These are phyloP conservation scores for Phylloporus sp. DNA, from an alignment of 768 basidiomycete genomes.

Conservation along the genomic window DNA sequence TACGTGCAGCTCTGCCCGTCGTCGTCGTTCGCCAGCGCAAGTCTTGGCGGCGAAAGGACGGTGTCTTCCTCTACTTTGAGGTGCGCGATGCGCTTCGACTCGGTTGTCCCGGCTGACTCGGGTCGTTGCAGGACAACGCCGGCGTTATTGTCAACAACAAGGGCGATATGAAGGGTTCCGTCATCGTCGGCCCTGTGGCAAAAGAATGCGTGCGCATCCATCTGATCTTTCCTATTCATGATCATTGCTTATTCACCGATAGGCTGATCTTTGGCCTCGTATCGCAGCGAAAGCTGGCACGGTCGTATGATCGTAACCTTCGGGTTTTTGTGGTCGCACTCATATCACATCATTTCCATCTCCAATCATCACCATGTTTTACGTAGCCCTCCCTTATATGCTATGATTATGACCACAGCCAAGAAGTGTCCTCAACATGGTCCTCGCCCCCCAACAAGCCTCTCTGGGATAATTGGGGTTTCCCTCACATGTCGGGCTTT, in stretches of 20 bases:
- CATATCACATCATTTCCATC: not conserved
- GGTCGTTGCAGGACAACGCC: slow-evolving; percentile 67
- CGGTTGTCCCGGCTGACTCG: not conserved
- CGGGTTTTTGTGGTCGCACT: slow-evolving; percentile 12
- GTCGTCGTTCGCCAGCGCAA: slow-evolving; percentile 98
- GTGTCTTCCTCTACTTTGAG: slow-evolving; percentile 99
- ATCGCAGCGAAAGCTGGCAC: slow-evolving; percentile 99
- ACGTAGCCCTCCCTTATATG: slow-evolving; percentile 17
- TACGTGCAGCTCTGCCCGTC: slow-evolving; percentile 80
- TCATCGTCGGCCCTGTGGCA: slow-evolving; percentile 94
- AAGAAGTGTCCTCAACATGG: no score
- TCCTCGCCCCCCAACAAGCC: no score
- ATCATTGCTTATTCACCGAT: slow-evolving; percentile 3
- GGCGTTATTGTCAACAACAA: slow-evolving; percentile 98
- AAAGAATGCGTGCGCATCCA: slow-evolving; percentile 88
- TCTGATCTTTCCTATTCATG: not conserved
- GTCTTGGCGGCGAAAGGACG: slow-evolving; percentile 96
- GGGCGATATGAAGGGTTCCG: slow-evolving; percentile 99
- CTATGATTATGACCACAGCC: slow-evolving; percentile 21
- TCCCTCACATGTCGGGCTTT: not conserved
- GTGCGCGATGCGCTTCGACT: slow-evolving; percentile 35
- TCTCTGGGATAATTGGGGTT: no score
- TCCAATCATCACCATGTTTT: slow-evolving; percentile 11
- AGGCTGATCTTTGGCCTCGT: slow-evolving; percentile 99
- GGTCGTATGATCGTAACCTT: slow-evolving; percentile 64